These are phyloP conservation scores for Emiliania huxleyi DNA, from an alignment of 78 protist genomes.

Conservation along the genomic window DNA sequence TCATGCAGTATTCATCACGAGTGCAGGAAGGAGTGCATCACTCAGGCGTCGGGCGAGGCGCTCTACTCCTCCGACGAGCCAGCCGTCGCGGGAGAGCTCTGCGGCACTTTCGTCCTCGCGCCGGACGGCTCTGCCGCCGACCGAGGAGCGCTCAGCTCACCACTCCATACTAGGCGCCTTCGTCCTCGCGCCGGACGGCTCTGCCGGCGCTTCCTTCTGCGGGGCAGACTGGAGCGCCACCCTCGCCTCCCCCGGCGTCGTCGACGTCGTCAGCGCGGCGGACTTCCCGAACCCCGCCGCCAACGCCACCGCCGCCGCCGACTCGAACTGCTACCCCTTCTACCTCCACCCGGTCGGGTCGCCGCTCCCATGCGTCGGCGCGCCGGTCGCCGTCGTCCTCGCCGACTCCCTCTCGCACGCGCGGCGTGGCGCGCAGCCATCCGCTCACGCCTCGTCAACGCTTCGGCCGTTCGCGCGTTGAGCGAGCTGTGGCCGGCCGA, in stretches of 20 bases:
- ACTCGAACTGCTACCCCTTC: neutral
- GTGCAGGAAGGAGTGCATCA: no score
- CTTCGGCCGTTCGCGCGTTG: no score
- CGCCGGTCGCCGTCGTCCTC: neutral
- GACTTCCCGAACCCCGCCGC: conserved; percentile 21
- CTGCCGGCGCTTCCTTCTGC: no score
- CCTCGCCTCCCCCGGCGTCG: conserved; percentile 46
- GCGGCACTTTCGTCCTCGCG: conserved; percentile 27
- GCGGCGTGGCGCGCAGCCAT: neutral
- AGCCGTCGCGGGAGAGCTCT: neutral
- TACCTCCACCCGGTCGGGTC: neutral
- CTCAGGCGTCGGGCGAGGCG: conserved; percentile 61
- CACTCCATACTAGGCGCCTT: no score
- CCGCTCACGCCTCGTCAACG: no score
- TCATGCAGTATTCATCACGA: no score
- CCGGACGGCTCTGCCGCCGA: conserved; percentile 5
- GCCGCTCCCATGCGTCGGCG: neutral
- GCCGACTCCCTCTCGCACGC: conserved; percentile 26
- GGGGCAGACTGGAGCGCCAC: no score
- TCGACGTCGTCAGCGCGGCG: neutral
- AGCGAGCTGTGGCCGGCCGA: no score
- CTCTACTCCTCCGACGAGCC: neutral
- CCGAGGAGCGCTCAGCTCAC: no score
- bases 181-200: neutral
- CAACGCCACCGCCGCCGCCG: neutral